phyloP scores from a whole-genome alignment of 1,139 yeast species.

The Yamadazyma friedrichii region DNA sequence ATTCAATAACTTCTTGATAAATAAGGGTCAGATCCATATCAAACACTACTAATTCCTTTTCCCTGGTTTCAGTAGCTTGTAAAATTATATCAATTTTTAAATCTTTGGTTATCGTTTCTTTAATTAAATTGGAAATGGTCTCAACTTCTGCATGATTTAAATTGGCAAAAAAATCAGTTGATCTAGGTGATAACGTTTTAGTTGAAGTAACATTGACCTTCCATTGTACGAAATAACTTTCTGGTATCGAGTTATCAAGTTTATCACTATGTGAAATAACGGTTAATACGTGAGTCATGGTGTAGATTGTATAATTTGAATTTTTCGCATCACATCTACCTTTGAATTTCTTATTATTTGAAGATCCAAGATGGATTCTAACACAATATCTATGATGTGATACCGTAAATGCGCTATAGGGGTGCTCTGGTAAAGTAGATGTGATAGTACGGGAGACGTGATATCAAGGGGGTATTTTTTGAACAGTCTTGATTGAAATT shows the following conservation, averaged over 20 bases:
- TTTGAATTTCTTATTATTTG: no score
- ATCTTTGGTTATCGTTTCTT: slow-evolving; percentile 13
- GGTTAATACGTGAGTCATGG: slow-evolving; percentile 19
- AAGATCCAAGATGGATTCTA: no score
- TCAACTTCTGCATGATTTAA: slow-evolving; percentile 7
- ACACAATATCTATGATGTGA: no score
- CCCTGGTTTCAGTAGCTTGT: slow-evolving; percentile 31
- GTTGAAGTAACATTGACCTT: neutral
- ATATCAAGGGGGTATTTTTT: no score
- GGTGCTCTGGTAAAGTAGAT: no score
- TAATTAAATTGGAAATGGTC: slow-evolving; percentile 12
- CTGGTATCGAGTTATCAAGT: slow-evolving; percentile 1
- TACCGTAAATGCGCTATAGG: no score
- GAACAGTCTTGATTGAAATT: no score
- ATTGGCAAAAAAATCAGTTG: slow-evolving; percentile 16
- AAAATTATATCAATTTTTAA: slow-evolving; percentile 32
- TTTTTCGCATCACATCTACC: slow-evolving; percentile 1
- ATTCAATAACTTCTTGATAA: slow-evolving; percentile 93
- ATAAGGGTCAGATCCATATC: slow-evolving; percentile 98
- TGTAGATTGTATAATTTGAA: neutral
- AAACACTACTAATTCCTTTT: slow-evolving; percentile 74
- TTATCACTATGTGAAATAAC: slow-evolving; percentile 18
- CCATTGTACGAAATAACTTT: slow-evolving; percentile 2
- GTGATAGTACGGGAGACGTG: no score
- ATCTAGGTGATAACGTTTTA: slow-evolving; percentile 18